Percentiles rank a stretch among this genome's conserved stretches.
phyloP scores from a whole-genome alignment of 2,329 filamentous ascomycete species.

The Aaosphaeria arxii region DNA sequence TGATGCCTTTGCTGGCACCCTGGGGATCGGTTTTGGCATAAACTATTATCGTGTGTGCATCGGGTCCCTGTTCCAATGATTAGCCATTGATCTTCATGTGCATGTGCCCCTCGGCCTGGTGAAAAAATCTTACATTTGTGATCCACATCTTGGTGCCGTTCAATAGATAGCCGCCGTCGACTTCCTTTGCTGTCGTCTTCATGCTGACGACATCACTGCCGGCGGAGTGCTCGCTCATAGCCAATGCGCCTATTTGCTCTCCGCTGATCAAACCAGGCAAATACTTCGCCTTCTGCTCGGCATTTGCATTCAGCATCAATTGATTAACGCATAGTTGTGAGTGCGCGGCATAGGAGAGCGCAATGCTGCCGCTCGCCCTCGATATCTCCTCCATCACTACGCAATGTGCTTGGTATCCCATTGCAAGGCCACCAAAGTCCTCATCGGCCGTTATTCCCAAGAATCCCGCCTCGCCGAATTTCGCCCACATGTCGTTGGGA shows the following conservation, averaged over 20 bases:
- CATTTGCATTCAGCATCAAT: slow-evolving; percentile 80
- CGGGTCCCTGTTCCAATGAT: slow-evolving; percentile 58
- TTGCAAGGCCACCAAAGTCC: slow-evolving; percentile 80
- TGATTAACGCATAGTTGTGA: slow-evolving; percentile 97
- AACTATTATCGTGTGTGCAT: slow-evolving; percentile 90
- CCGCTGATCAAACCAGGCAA: slow-evolving; percentile 80
- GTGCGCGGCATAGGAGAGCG: slow-evolving; percentile 90
- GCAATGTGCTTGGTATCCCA: slow-evolving; percentile 97
- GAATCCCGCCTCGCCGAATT: slow-evolving; percentile 86
- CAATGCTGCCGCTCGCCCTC: slow-evolving; percentile 80
- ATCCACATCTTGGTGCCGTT: slow-evolving; percentile 99
- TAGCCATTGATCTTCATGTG: not conserved
- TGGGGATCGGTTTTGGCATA: slow-evolving; percentile 91
- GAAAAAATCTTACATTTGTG: slow-evolving; percentile 64
- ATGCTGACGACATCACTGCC: slow-evolving; percentile 95
- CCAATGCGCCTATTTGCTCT: slow-evolving; percentile 78
- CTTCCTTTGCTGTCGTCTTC: slow-evolving; percentile 77
- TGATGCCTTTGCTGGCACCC: slow-evolving; percentile 83
- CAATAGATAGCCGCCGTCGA: slow-evolving; percentile 80
- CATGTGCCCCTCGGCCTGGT: not conserved
- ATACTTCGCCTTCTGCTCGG: slow-evolving; percentile 75
- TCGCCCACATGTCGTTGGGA: slow-evolving; percentile 87
- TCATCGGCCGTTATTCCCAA: slow-evolving; percentile 92
- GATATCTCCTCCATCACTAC: slow-evolving; percentile 94
- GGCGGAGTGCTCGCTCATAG: slow-evolving; percentile 91